Evolutionary conservation across 2,329 filamentous ascomycete genomes (phyloP).

Genomic region (Claviceps capensis): DNA sequence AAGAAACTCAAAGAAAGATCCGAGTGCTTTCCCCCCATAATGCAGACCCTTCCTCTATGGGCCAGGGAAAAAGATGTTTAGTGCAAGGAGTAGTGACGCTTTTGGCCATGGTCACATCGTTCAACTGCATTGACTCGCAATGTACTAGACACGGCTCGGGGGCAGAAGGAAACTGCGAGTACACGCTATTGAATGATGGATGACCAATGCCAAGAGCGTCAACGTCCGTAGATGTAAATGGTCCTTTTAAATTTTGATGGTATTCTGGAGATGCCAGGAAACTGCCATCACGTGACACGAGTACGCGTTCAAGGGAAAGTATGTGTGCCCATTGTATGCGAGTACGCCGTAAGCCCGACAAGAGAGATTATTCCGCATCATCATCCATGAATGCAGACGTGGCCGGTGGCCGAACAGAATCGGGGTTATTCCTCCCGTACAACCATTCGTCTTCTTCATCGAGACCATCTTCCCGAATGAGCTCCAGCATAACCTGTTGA

Average conservation of each 20-base stretch:
- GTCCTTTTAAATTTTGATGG: not conserved
- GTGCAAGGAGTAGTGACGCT: too few species aligned
- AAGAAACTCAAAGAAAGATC: too few species aligned
- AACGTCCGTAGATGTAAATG: constrained; percentile 6
- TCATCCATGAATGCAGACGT: constrained; percentile 33
- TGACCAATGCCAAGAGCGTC: not conserved
- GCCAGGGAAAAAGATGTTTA: too few species aligned
- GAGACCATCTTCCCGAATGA: constrained; percentile 48
- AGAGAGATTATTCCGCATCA: constrained; percentile 24
- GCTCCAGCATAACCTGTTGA: constrained; percentile 45
- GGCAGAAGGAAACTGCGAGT: not conserved
- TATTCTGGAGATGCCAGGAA: not conserved
- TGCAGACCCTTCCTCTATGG: too few species aligned
- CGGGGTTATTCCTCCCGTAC: constrained; percentile 40
- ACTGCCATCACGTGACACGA: not conserved
- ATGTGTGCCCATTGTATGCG: too few species aligned
- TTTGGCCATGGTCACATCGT: too few species aligned
- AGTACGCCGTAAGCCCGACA: too few species aligned
- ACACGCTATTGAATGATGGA: not conserved
- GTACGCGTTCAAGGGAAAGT: not conserved
- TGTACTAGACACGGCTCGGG: not conserved
- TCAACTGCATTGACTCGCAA: not conserved
- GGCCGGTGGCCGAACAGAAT: constrained; percentile 37
- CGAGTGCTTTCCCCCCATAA: too few species aligned
- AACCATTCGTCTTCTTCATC: constrained; percentile 50